phyloP scores from a whole-genome alignment of 1,284 basidiomycete genomes.

The Ustilago lituana region DNA sequence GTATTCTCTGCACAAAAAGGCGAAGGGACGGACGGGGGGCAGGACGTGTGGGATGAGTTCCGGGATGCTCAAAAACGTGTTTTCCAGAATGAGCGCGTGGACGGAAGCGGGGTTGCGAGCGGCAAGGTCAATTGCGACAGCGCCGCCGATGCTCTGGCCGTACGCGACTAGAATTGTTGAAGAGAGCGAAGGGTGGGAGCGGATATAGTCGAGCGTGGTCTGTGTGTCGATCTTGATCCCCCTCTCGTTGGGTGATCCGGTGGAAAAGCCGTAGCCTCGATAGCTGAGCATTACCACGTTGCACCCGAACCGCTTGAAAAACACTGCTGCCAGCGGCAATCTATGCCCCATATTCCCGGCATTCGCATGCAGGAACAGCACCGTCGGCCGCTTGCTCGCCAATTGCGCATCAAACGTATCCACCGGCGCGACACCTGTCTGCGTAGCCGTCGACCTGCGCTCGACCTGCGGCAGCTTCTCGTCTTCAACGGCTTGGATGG shows the following conservation, averaged over 20 bases:
- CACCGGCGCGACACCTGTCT: slow-evolving; percentile 14
- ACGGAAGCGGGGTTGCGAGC: slow-evolving; percentile 78
- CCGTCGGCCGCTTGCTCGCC: slow-evolving; percentile 50
- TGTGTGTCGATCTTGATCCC: slow-evolving; percentile 80
- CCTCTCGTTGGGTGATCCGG: slow-evolving; percentile 82
- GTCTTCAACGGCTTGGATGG: slow-evolving; percentile 14
- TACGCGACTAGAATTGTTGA: slow-evolving; percentile 73
- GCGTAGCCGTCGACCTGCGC: slow-evolving; percentile 31
- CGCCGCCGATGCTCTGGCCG: slow-evolving; percentile 96
- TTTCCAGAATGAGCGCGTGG: slow-evolving; percentile 85
- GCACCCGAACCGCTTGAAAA: slow-evolving; percentile 83
- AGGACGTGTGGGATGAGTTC: slow-evolving; percentile 75
- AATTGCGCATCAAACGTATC: slow-evolving; percentile 30
- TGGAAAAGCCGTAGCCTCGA: slow-evolving; percentile 86
- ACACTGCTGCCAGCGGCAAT: slow-evolving; percentile 86
- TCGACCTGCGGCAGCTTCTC: slow-evolving; percentile 15
- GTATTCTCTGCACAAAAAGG: slow-evolving; percentile 84
- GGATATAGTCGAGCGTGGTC: slow-evolving; percentile 78
- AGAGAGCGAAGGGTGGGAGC: slow-evolving; percentile 76
- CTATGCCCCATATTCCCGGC: slow-evolving; percentile 74
- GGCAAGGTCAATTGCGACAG: slow-evolving; percentile 87
- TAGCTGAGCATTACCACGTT: slow-evolving; percentile 91
- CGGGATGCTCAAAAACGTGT: slow-evolving; percentile 69
- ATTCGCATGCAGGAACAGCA: slow-evolving; percentile 65
- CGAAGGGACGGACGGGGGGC: slow-evolving; percentile 79